These are phyloP conservation scores for Ottelia alismoides DNA, from an alignment of 106 monocot species.

Conservation along the genomic window DNA sequence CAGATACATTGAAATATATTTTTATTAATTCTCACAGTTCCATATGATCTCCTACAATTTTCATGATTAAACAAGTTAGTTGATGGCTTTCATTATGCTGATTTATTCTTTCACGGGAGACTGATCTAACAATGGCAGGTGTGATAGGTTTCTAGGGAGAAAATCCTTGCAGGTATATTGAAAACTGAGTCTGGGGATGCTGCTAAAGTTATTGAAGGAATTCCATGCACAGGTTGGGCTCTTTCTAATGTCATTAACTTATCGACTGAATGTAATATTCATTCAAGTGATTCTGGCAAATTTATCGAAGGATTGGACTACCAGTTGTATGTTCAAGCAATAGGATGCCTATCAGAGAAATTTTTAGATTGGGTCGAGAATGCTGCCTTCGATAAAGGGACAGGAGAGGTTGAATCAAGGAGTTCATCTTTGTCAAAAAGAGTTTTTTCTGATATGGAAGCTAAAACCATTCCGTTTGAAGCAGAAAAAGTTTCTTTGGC, in stretches of 20 bases:
- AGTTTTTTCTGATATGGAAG: background rate
- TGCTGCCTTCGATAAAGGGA: constrained; percentile 1
- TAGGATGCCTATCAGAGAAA: constrained; percentile 48
- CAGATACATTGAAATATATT: too few species aligned
- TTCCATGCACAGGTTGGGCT: constrained; percentile 69
- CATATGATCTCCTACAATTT: too few species aligned
- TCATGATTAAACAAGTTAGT: too few species aligned
- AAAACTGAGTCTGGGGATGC: constrained; percentile 5
- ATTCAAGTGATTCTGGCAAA: constrained; percentile 26
- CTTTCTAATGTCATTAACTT: constrained; percentile 68
- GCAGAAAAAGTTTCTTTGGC: background rate
- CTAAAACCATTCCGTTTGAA: background rate
- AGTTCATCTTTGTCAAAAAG: background rate
- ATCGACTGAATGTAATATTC: constrained; percentile 23
- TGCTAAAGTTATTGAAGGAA: background rate
- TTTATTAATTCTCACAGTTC: too few species aligned
- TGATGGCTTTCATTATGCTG: background rate
- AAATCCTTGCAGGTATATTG: constrained; percentile 44
- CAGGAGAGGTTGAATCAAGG: too few species aligned
- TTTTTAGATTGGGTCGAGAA: constrained; percentile 45
- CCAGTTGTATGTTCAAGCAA: constrained; percentile 39
- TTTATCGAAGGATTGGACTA: constrained; percentile 51
- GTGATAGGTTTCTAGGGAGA: constrained; percentile 67
- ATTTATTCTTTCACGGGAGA: constrained; percentile 17
- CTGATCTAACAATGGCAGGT: constrained; percentile 71